Evolutionary conservation across 768 basidiomycete genomes (phyloP).

Genomic region (Termitomyces sp.): DNA sequence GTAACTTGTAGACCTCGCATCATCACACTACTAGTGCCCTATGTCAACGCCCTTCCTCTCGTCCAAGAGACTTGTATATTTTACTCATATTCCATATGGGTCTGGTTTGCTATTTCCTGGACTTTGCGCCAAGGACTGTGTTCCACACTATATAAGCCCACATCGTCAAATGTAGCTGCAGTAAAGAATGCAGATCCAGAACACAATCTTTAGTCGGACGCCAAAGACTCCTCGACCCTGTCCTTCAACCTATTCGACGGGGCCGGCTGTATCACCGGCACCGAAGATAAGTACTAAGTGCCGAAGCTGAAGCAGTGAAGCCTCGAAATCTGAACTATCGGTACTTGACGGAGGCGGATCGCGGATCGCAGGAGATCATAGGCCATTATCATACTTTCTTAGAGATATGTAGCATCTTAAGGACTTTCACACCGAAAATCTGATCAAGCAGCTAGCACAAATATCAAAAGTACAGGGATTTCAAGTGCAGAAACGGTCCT

Average conservation of each 20-base stretch:
- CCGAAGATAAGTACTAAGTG: neutral
- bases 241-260: neutral
- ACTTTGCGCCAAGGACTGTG: no score
- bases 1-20: conserved; percentile 1
- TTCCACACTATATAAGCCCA: no score
- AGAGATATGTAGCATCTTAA: no score
- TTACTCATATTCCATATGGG: neutral
- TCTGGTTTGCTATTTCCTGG: neutral
- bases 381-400: no score
- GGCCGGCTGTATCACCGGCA: neutral
- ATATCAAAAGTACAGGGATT: no score
- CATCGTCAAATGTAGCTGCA: no score
- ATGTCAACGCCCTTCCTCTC: neutral
- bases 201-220: neutral
- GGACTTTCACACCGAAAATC: no score
- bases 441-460: no score
- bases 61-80: conserved; percentile 3
- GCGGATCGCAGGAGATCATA: neutral
- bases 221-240: neutral
- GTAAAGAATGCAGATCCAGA: neutral
- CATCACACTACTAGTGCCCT: neutral
- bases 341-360: neutral
- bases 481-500: no score
- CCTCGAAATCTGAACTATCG: neutral
- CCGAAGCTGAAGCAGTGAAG: no score